A percentile compares a stretch with the other conserved stretches of the same genome.
Evolutionary conservation across 2,329 filamentous ascomycete genomes (phyloP).

Genomic region (Cladosporium sp.): DNA sequence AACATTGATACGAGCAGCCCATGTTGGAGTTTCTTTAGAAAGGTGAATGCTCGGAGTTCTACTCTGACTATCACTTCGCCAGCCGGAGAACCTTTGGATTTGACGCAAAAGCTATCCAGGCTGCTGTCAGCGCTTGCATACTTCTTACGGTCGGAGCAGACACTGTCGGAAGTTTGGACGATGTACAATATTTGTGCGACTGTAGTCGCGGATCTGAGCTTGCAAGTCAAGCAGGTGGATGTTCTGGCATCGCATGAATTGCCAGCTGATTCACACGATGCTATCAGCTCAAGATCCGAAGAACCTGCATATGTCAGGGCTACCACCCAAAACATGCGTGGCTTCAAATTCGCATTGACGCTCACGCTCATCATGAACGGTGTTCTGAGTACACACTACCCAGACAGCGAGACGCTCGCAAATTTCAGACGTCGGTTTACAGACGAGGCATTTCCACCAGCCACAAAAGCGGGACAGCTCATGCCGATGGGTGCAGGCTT

Average conservation of each 20-base stretch:
- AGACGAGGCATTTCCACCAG: not conserved
- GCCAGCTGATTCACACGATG: not conserved
- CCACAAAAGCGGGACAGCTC: not conserved
- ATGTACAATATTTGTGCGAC: not conserved
- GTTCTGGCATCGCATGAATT: not conserved
- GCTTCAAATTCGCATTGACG: not conserved
- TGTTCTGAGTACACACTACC: not conserved
- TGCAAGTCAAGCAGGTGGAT: not conserved
- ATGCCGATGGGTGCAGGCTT: not conserved
- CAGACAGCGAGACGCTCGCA: not conserved
- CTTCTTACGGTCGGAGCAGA: not conserved
- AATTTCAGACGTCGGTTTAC: not conserved
- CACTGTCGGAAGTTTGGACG: not conserved
- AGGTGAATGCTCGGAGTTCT: not conserved
- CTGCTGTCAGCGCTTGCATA: not conserved
- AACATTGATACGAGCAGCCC: not conserved
- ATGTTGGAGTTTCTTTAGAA: not conserved
- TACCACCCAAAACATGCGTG: not conserved
- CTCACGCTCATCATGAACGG: slow-evolving; percentile 2
- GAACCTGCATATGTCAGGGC: not conserved
- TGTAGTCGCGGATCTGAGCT: not conserved
- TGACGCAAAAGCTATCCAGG: not conserved
- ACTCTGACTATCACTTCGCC: not conserved
- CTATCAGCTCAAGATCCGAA: not conserved
- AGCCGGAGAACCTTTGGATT: not conserved